Evolutionary conservation across 2,329 filamentous ascomycete species (phyloP).

Genomic region (Ophiostoma triangulosporum): DNA sequence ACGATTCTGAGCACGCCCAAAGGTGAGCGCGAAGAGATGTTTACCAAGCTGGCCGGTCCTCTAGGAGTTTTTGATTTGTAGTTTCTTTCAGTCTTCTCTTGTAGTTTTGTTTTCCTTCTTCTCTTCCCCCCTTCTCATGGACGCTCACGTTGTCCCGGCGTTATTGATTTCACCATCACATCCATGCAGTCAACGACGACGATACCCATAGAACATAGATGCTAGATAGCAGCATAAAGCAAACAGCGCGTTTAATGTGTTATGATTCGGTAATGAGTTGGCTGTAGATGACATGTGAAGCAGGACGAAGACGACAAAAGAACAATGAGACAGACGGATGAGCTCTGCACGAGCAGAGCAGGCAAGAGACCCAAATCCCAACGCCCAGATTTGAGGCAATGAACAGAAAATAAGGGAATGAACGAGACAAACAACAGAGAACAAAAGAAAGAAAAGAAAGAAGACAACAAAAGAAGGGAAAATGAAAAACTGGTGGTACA

Average conservation of each 20-base stretch:
- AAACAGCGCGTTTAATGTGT: too few relatives aligned
- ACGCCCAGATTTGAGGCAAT: slow-evolving; percentile 10
- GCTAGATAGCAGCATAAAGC: background rate
- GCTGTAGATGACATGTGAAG: background rate
- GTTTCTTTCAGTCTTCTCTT: background rate
- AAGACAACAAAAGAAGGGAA: background rate
- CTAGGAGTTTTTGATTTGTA: slow-evolving; percentile 34
- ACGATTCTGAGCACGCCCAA: slow-evolving; percentile 69
- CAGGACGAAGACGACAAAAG: background rate
- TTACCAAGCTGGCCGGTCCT: slow-evolving; percentile 53
- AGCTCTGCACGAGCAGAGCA: background rate
- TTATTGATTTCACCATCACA: slow-evolving; percentile 5
- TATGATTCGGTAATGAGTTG: too few relatives aligned
- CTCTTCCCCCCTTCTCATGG: background rate
- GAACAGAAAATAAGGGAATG: background rate
- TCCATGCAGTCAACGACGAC: background rate
- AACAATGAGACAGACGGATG: background rate
- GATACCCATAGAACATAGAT: background rate
- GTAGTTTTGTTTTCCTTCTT: background rate
- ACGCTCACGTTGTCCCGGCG: slow-evolving; percentile 8
- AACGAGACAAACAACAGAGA: background rate
- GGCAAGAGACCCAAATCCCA: slow-evolving; percentile 6
- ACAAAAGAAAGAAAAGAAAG: background rate
- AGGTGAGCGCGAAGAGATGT: slow-evolving; percentile 86
- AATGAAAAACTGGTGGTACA: background rate